phyloP scores from a whole-genome alignment of 2,329 filamentous ascomycete species.

The Fusarium brachygibbosum region DNA sequence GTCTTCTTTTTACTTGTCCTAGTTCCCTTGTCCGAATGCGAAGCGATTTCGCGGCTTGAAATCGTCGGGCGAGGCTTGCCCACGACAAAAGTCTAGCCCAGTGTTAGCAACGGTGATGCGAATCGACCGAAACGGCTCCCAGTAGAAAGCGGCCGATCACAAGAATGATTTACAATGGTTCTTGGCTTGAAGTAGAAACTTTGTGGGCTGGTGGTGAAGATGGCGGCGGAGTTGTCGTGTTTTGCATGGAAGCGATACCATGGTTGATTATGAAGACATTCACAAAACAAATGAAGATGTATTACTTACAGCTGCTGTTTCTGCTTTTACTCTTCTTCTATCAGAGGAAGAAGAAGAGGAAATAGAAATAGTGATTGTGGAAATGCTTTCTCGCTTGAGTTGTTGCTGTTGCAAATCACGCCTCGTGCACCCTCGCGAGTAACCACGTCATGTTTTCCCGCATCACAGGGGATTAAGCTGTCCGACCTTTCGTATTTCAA shows the following conservation, averaged over 20 bases:
- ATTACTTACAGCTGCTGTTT: neutral
- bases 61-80: neutral
- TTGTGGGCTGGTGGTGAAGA: neutral
- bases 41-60: neutral
- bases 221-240: conserved; percentile 1
- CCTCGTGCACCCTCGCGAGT: conserved; percentile 36
- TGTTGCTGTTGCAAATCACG: conserved; percentile 25
- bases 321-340: neutral
- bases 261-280: neutral
- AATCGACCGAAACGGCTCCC: neutral
- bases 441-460: conserved; percentile 28
- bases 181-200: neutral
- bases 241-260: neutral
- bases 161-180: rapidly evolving
- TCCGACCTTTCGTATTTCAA: neutral
- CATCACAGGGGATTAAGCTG: neutral
- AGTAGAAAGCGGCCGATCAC: neutral
- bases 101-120: neutral
- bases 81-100: neutral
- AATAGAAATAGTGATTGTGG: neutral
- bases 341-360: neutral
- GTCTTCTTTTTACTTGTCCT: rapidly evolving
- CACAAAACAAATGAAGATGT: conserved; percentile 1
- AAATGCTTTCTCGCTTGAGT: conserved; percentile 1
- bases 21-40: neutral